Base-by-base conservation (phyloP, 805 yeast species). In the Zygosaccharomyces rouxii region DNA sequence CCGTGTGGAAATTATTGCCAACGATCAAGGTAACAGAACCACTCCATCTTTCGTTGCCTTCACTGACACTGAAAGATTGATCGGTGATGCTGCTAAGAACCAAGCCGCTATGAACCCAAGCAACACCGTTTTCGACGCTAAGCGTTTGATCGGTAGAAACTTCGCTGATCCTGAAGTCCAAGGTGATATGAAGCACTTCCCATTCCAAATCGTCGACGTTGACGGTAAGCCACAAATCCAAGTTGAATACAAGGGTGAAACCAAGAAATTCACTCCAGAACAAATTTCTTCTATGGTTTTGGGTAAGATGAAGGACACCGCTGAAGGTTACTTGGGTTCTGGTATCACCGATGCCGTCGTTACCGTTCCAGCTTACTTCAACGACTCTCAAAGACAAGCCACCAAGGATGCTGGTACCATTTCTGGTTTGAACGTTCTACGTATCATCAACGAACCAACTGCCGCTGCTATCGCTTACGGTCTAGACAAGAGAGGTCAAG, bases 391-490 rank as follows among this genome's bases (percentile, higher is more conserved):
- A 77, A 86, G 96, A 78, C 96, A 89, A 77, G 96, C 96, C 58
- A 89, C 96, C 69, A 89, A 89, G 80, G 96, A 89, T 71, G 96
- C 96, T 57, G 96, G 96, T 79, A 77, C 85, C 64, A 89, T 89
- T 79, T 89, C 96, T 59, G 96, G 96, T 70, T 79, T 89, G 70
- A 89, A 89, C 75, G 96, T 89, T 57, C 78, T 86, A 72, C 85
- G 96, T 78, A 89, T 89, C 73, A 89, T 89, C 67, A 89, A 89
- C 78, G 96, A 89, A 78, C 96, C 96, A 66, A 89, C 89, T 66
- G 87, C 89, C 54, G 98, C 98, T 64, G 98, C 98, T 59, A 88
- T 90, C 75, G 98, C 98, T 67, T 92, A 92, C 80, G 98, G 98
- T 79, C 81, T 92, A 63, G 77, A 73, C 55, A 74, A 74, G 71